Evolutionary conservation across 2,329 filamentous ascomycete species (phyloP).

Genomic region (Fusarium chlamydosporum): DNA sequence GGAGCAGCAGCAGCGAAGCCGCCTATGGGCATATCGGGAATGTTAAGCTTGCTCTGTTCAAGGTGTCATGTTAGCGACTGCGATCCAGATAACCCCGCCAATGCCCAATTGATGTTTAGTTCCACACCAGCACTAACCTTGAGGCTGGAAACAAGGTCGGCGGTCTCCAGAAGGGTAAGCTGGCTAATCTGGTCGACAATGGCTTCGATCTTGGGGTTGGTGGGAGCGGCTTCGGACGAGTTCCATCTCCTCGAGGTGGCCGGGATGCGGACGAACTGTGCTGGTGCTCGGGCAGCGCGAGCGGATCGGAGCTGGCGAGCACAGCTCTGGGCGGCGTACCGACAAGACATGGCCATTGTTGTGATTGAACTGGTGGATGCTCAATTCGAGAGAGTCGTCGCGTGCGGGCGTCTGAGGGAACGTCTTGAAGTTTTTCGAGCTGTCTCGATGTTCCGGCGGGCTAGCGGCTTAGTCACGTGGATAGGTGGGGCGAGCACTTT

Average conservation of each 20-base stretch:
- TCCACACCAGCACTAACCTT: slow-evolving; percentile 74
- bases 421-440: slow-evolving; percentile 61
- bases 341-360: slow-evolving; percentile 74
- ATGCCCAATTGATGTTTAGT: slow-evolving; percentile 29
- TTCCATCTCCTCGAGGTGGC: slow-evolving; percentile 81
- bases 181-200: slow-evolving; percentile 99
- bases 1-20: slow-evolving; percentile 83
- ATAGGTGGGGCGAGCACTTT: slow-evolving; percentile 29
- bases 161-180: slow-evolving; percentile 97
- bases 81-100: slow-evolving; percentile 4
- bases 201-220: slow-evolving; percentile 90
- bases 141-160: slow-evolving; percentile 91
- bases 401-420: slow-evolving; percentile 51
- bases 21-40: slow-evolving; percentile 96
- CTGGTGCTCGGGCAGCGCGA: slow-evolving; percentile 62
- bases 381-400: slow-evolving; percentile 51
- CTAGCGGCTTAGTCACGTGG: slow-evolving; percentile 46
- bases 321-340: slow-evolving; percentile 75
- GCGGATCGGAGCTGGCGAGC: slow-evolving; percentile 71
- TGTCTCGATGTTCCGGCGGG: slow-evolving; percentile 47
- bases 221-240: slow-evolving; percentile 78
- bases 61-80: slow-evolving; percentile 34
- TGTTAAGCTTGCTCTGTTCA: slow-evolving; percentile 88
- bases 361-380: slow-evolving; percentile 47
- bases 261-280: slow-evolving; percentile 63